These are phyloP conservation scores for Tilletiaria anomala DNA, from an alignment of 1,284 basidiomycete species.

Conservation along the genomic window DNA sequence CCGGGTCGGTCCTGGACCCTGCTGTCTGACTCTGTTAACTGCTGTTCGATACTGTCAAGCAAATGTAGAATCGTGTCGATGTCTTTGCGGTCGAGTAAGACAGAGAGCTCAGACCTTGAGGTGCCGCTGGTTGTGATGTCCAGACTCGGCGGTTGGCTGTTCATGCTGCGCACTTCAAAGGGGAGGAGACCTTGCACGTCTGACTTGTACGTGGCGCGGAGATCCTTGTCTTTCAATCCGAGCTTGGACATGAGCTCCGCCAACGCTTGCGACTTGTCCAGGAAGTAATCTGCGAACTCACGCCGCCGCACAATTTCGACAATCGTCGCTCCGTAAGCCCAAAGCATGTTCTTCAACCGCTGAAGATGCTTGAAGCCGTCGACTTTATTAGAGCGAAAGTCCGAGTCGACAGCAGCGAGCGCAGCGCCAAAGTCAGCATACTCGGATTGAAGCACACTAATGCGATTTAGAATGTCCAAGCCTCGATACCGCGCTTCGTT, in stretches of 20 bases:
- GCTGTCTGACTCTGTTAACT: too few species aligned
- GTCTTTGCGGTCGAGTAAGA: background rate
- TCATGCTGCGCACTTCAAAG: background rate
- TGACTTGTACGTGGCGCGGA: background rate
- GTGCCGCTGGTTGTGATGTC: background rate
- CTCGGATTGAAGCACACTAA: background rate
- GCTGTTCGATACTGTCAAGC: background rate
- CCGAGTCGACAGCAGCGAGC: background rate
- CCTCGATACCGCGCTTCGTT: background rate
- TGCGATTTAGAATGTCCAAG: background rate
- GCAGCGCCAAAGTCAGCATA: background rate
- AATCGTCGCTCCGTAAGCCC: slow-evolving; percentile 81
- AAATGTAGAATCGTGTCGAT: background rate
- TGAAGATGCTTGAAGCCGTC: slow-evolving; percentile 79
- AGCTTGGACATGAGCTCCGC: slow-evolving; percentile 36
- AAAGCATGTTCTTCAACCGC: slow-evolving; percentile 73
- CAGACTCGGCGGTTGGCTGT: background rate
- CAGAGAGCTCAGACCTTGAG: background rate
- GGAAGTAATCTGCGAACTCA: slow-evolving; percentile 50
- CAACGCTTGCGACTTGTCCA: slow-evolving; percentile 22
- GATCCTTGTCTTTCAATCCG: background rate
- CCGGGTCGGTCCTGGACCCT: too few species aligned
- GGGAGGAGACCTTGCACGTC: background rate
- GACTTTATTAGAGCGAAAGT: slow-evolving; percentile 9
- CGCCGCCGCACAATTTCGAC: slow-evolving; percentile 77